Base-by-base conservation (phyloP, 768 basidiomycete genomes). In the Dentipellis fragilis region DNA sequence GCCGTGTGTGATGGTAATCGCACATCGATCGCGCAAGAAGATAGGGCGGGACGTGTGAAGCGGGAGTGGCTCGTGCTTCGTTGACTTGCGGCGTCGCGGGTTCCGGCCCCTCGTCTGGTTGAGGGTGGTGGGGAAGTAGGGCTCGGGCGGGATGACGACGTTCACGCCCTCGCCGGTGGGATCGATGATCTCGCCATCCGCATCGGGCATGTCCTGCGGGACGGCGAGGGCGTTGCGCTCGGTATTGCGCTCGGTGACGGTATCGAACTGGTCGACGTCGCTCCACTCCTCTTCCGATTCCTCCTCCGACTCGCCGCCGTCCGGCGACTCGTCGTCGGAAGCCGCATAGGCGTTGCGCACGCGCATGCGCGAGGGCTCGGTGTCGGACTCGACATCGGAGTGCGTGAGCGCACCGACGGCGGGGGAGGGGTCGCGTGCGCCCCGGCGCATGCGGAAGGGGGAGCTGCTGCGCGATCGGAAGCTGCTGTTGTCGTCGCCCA, bases 111-210 rank as follows among this genome's bases (percentile, higher is more conserved):
- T 58, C 66, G 70, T 58, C 21, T 70, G 63, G 65, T 87, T 85
- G 49, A 89, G 76, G 4, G 85, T 87, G 36, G 78, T 77, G 16
- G 86, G 85, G 68, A 90, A 90, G 67, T 89, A 89, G 2, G 89
- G 88, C 60, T 90, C 87, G 3, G 81, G 85, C 0, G 90, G 87
- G 1, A 92, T 80, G 59, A 93, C 81, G 53, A 93, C 85, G 63
- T 93, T 93, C 17, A 91, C 87, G 55, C 92, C 94, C 69, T 96
- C 93, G 11, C 94, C 94, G 10, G 94, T 75, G 0, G 89, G 89
- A 68, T 94, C 93, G 0, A 85, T 80, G 54, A 77, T 66, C 40
- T 78, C 71, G 3, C 69, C 71, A 49, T 86, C 85, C 16, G 70
- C 73, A 53, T 87, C 86, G 2, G 56, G 63, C 10, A 79, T 76